Base-by-base conservation (phyloP, 1,139 yeast genomes). In the Yamadazyma diddensiae region DNA sequence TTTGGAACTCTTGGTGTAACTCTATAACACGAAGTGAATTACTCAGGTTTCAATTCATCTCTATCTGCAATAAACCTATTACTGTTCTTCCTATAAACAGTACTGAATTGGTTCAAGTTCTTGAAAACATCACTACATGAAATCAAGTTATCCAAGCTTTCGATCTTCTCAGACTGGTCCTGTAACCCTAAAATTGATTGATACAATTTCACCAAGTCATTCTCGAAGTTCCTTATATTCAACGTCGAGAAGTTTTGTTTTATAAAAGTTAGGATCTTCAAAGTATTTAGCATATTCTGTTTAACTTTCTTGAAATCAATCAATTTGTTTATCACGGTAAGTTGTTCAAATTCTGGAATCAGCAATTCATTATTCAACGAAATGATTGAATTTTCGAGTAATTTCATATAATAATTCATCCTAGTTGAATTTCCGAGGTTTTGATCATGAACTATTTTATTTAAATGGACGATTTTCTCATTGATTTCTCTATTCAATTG, bases 381-480 rank as follows among this genome's bases (percentile, higher is more conserved):
- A 23, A 71, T 60, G 17, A 80, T 72, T 1, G 86, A 73, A 35
- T 77, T 73, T 22, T 73, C 69, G 26, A 82, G 55, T 2, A 80
- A 71, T 32, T 77, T 80, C 24, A 79, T 57, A 47, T 79, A 80
- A 50, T 81, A 81, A 44, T 80, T 82, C 31, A 82, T 54, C 41
- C 85, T 63, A 7, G 82, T 73, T 15, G 42, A 39, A 21, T 37
- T 36, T 11, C 32, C 40, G 21, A 41, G 27, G 15, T 16, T 35
- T 3, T 34, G 28, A 16, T 39, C 39, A 2, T 40, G 31, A 3
- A 39, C 38, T 6, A 33, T 20, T 8, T 29, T 37, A 10, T 35
- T 41, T 24, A 17, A 65, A 56, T 37, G 25, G 3, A 7, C 12
- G 7, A 39, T 29, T 24, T 41, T 42, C 3, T 27, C 21, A 27